Base-by-base conservation (phyloP, 805 yeast species). In the Candida morakotiae region DNA sequence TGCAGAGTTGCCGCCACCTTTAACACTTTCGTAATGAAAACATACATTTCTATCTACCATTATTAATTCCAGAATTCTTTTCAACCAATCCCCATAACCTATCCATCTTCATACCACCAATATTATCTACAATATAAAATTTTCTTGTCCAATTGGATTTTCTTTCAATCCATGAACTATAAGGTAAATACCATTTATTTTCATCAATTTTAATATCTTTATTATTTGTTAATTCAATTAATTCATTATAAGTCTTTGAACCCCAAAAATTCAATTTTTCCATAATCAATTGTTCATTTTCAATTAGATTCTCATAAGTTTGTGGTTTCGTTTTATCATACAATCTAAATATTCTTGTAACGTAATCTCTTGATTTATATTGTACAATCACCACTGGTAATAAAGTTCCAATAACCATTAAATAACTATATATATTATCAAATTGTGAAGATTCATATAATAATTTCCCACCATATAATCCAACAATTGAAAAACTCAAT, bases 41-140 rank as follows among this genome's bases (percentile, higher is more conserved):
- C n/a, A n/a, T n/a, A n/a, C n/a, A n/a, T n/a, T 31, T 22, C 14
- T 50, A 67, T 42, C 94, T 64, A 5, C 93, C 93, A 44, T 81
- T 81, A 47, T 83, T 73, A 9, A 83, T 64, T 0, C 81, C 86
- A 32, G 78, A 66, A 42, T 81, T 78, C 34, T 64, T 62, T 53
- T 87, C 95, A 1, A 83, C 76, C n/a, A 84, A 74, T 0, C 89
- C 87, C 91, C 95, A 82, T 4, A 86, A 60, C 38, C 95, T 64
- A 49, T 86, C 93, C 95, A 86, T 86, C 45, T 77, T 77, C 53
- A 83, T 62, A 2, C 94, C 94, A 2, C 95, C 93, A 30, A 83
- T 65, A 45, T 85, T 82, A 50, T 86, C 94, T 11, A 71, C 74
- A 2, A 86, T 73, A 49, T 78, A 83, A 53, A 66, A 78, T 13